Conservation (phyloP, 2,329 filamentous ascomycete species). For the Colletotrichum phormii region DNA sequence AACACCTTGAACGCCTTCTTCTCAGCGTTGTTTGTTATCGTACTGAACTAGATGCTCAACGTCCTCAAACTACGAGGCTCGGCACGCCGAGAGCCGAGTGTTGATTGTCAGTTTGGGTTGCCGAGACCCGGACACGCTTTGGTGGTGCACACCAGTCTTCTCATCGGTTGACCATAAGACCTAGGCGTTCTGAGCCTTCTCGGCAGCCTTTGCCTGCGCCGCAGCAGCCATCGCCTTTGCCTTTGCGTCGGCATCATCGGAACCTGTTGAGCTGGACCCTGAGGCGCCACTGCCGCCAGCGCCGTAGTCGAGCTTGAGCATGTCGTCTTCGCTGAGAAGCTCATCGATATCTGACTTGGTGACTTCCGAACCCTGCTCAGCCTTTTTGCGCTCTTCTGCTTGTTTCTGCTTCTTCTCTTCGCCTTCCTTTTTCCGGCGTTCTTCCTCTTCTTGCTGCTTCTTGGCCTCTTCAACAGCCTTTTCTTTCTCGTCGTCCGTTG, state of each 20-base stretch:
- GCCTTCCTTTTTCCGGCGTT: conserved; percentile 21
- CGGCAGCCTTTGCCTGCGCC: conserved; percentile 11
- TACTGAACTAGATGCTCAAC: background rate
- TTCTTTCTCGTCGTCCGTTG: conserved; percentile 29
- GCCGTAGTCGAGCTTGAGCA: conserved; percentile 14
- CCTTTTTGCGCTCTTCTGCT: background rate
- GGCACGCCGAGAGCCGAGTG: background rate
- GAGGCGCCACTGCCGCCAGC: background rate
- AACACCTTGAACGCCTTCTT: background rate
- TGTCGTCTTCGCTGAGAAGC: conserved; percentile 4
- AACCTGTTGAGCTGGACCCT: background rate
- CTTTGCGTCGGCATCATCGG: conserved; percentile 24
- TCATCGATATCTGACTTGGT: conserved; percentile 11
- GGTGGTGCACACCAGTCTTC: background rate
- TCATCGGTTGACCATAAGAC: background rate
- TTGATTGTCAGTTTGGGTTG: background rate
- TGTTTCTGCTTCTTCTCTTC: conserved; percentile 24
- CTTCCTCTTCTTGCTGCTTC: conserved; percentile 26
- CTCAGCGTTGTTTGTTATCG: background rate
- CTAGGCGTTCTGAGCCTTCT: background rate
- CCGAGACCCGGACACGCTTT: background rate
- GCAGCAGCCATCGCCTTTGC: conserved; percentile 23
- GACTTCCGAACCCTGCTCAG: background rate
- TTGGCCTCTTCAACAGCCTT: conserved; percentile 26
- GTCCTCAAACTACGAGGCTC: background rate